These are phyloP conservation scores for Ascochyta viciae-villosae DNA, from an alignment of 2,329 filamentous ascomycete genomes.

Conservation along the genomic window DNA sequence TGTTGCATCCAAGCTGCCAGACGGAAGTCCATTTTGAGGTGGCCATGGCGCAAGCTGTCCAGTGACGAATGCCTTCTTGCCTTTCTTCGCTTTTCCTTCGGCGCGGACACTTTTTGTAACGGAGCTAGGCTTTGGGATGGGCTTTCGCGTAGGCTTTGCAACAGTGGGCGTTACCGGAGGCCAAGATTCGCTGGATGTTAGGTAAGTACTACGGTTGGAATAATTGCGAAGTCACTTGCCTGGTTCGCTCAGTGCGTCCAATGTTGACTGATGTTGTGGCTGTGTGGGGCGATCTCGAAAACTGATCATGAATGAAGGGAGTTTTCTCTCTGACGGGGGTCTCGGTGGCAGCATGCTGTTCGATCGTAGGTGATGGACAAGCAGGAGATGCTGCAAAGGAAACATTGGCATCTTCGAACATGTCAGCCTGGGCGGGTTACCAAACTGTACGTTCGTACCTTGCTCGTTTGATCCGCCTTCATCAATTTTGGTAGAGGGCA, in stretches of 20 bases:
- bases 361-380: not conserved
- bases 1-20: not conserved
- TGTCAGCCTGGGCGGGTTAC: not conserved
- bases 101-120: not conserved
- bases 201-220: not conserved
- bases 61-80: not conserved
- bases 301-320: not conserved
- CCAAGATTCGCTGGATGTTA: not conserved
- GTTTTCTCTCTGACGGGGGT: not conserved
- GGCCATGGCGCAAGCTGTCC: not conserved
- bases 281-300: not conserved
- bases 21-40: not conserved
- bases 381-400: not conserved
- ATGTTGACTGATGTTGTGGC: not conserved
- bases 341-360: not conserved
- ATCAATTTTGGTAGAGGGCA: not conserved
- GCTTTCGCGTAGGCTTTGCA: not conserved
- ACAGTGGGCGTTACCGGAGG: not conserved
- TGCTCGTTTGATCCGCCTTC: not conserved
- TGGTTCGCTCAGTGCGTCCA: not conserved
- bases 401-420: not conserved
- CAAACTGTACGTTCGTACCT: not conserved
- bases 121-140: not conserved
- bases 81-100: not conserved
- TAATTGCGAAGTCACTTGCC: not conserved